Base-by-base conservation (phyloP, 2,329 filamentous ascomycete species). In the Phialocephala sp. region DNA sequence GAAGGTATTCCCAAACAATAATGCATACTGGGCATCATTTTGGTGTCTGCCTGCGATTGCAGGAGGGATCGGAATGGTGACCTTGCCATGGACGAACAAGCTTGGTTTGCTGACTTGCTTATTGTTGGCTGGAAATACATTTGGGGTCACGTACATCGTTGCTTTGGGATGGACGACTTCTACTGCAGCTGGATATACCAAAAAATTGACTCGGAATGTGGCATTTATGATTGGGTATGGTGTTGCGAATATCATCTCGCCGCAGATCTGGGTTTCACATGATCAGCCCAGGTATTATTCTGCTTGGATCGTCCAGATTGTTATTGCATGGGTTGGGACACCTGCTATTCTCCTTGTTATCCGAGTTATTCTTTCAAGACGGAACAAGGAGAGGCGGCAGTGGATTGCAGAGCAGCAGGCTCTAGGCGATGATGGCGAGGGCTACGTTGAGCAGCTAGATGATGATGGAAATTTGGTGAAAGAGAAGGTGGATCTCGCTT, bases 121-220 rank as follows among this genome's bases (percentile, higher is more conserved):
- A 50, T 67, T 76, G 37, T 69, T 78, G 15, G 75, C 76, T 0
- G 72, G 71, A 0, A 69, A 72, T 56, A 77, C 74, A 20, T 71
- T 72, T 5, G 77, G 77, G 9, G 74, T 79, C 27, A 79, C 77
- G 0, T 80, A 78, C 55, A 77, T 77, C 61, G 74, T 77, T 45
- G 69, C 68, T 2, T 14, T 80, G 0, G 78, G 77, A 8, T 80
- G 78, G 77, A 76, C 78, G 5, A 78, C 77, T 2, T 78, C 77
- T 1, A 74, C 72, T 27, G 71, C 73, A 1, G 72, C 74, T 1
- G 75, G 75, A 15, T 71, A 77, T 68, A 69, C 70, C 41, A 77
- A 77, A 67, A 76, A 76, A 58, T 60, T 77, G 18, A 73, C 71
- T 14, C 74, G 76, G 1, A 76, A 76, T 47, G 74, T 73, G 32